These are phyloP conservation scores for Harringtonia aguacate DNA, from an alignment of 2,329 filamentous ascomycete genomes.

Conservation along the genomic window DNA sequence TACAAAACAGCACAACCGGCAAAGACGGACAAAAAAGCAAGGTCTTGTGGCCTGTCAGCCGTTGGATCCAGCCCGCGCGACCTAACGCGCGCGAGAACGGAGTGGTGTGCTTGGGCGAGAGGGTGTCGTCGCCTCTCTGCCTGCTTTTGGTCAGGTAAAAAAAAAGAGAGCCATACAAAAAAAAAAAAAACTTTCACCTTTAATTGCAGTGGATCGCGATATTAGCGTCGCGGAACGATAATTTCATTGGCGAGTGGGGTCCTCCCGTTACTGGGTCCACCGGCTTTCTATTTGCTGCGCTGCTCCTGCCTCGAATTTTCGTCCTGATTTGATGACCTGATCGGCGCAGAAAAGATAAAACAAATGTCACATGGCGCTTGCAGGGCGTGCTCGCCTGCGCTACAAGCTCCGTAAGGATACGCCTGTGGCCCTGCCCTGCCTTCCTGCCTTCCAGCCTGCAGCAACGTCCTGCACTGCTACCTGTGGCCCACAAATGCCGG, in stretches of 20 bases:
- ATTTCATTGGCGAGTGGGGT: constrained; percentile 11
- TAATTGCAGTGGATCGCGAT: constrained; percentile 14
- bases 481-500: neutral
- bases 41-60: too few relatives aligned
- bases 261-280: constrained; percentile 5
- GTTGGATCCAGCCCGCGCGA: too few relatives aligned
- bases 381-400: neutral
- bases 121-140: too few relatives aligned
- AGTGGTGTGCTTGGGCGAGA: too few relatives aligned
- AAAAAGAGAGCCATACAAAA: too few relatives aligned
- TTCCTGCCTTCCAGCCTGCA: neutral
- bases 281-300: neutral
- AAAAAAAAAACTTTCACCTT: constrained; percentile 5
- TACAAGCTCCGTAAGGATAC: too few relatives aligned
- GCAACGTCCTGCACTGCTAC: too few relatives aligned
- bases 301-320: neutral
- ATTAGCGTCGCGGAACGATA: constrained; percentile 12
- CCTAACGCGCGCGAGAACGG: too few relatives aligned
- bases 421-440: too few relatives aligned
- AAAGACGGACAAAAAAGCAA: too few relatives aligned
- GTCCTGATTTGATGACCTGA: neutral
- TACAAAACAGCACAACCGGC: too few relatives aligned
- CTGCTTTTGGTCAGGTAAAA: too few relatives aligned
- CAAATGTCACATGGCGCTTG: constrained; percentile 8
- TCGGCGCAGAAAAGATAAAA: neutral